Base-by-base conservation (phyloP, 345 rosid genomes). In the Cardiospermum halicacabum region DNA sequence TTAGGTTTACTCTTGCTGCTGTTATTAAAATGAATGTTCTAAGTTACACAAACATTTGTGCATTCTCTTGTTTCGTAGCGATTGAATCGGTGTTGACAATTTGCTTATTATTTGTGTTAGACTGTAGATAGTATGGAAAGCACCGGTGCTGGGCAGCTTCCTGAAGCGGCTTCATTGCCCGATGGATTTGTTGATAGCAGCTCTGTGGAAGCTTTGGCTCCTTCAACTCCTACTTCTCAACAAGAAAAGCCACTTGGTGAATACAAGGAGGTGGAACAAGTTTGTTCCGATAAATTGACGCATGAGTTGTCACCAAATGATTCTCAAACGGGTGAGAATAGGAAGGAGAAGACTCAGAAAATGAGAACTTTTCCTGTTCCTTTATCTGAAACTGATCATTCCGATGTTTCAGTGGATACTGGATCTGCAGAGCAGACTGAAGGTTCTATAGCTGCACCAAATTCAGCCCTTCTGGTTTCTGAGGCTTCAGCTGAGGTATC, bases 111-210 rank as follows among this genome's bases (percentile, higher is more conserved):
- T 11, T n/a, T 28, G n/a, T 65, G 50, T 66, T 39, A 18, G 50
- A 67, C 60, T 67, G 54, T 68, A 74, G 75, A 66, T 63, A 43
- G 56, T 69, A 90, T 90, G 97, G 92, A 85, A 77, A 80, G 72
- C 62, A 65, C 74, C 39, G 80, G 65, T 39, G 81, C 85, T 59
- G 81, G 80, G 74, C 82, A 82, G 76, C 96, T 93, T 50, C 98
- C 98, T 27, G 96, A 88, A 75, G 98, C 83, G 53, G 96, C 88
- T 75, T 74, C 96, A 30, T 73, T 93, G 77, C 98, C 98, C 5
- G 97, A 88, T 75, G 98, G 98, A 58, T 90, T 90, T 75, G 92
- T 93, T 34, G 97, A 88, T 27, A 78, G 87, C 71, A 78, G 87
- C 71, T 72, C 94, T 40, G 31, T 77, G 1, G 93, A 89, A 16